phyloP scores from a whole-genome alignment of 1,284 basidiomycete genomes.

The Papiliotrema terrestris region DNA sequence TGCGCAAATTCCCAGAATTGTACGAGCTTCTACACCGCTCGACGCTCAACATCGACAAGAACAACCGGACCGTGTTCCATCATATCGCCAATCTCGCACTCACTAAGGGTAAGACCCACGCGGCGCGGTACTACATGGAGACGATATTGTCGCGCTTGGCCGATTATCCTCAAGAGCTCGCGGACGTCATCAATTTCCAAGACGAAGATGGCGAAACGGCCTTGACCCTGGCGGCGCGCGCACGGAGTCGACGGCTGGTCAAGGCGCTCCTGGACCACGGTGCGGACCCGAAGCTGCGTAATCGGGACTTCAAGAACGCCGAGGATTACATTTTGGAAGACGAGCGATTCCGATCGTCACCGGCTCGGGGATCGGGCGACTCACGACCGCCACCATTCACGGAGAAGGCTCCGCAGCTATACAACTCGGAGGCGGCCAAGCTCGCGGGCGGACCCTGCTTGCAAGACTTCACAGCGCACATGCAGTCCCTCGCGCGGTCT shows the following conservation, averaged over 20 bases:
- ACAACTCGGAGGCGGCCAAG: constrained; percentile 83
- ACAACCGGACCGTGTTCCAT: constrained; percentile 97
- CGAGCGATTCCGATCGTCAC: constrained; percentile 91
- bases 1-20: constrained; percentile 96
- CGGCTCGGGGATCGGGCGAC: constrained; percentile 50
- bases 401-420: constrained; percentile 55
- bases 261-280: constrained; percentile 95
- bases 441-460: constrained; percentile 79
- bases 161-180: constrained; percentile 95
- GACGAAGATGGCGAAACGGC: constrained; percentile 99
- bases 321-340: constrained; percentile 99
- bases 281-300: constrained; percentile 92
- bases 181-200: constrained; percentile 98
- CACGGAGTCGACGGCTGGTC: constrained; percentile 93
- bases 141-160: constrained; percentile 82
- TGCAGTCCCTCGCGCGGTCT: constrained; percentile 84
- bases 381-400: background rate
- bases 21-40: constrained; percentile 96
- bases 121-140: constrained; percentile 98
- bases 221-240: constrained; percentile 92
- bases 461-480: constrained; percentile 77
- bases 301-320: constrained; percentile 92
- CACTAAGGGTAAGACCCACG: constrained; percentile 95
- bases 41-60: constrained; percentile 97
- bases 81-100: constrained; percentile 98